phyloP scores from a whole-genome alignment of 768 basidiomycete genomes.

The Sporobolomyces pararoseus region DNA sequence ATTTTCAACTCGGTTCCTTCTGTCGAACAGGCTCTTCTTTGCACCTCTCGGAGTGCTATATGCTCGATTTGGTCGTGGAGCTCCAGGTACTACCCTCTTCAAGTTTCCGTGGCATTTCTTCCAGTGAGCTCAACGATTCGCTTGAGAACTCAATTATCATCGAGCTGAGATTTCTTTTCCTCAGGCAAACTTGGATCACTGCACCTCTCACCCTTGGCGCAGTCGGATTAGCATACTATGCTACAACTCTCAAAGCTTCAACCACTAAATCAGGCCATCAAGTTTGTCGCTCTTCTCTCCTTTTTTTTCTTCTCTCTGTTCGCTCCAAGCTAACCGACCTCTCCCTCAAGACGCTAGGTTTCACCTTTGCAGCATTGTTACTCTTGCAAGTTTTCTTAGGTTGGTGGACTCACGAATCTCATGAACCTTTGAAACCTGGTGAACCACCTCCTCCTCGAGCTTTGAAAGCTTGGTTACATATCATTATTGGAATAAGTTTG shows the following conservation, averaged over 20 bases:
- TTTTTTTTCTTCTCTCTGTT: background rate
- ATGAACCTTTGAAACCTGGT: background rate
- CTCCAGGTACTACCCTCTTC: background rate
- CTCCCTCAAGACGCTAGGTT: constrained; percentile 13
- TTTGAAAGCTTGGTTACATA: constrained; percentile 12
- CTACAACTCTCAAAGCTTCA: constrained; percentile 9
- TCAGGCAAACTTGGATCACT: constrained; percentile 16
- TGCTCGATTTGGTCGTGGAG: constrained; percentile 14
- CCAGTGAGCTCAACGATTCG: background rate
- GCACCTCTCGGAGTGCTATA: constrained; percentile 26
- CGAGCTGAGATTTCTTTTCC: no score
- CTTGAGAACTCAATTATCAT: no score
- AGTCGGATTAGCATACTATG: constrained; percentile 6
- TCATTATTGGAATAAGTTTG: constrained; percentile 18
- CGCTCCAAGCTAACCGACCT: background rate
- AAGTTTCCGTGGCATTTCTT: constrained; percentile 29
- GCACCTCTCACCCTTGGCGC: constrained; percentile 7
- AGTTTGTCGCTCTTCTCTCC: background rate
- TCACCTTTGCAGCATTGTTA: background rate
- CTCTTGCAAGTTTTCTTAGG: constrained; percentile 14
- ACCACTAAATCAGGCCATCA: constrained; percentile 17
- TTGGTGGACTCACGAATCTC: constrained; percentile 6
- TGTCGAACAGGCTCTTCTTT: constrained; percentile 1
- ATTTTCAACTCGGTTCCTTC: no score
- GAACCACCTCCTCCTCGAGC: background rate